Base-by-base conservation (phyloP, 1,284 basidiomycete genomes). In the Blastosporella zonata region DNA sequence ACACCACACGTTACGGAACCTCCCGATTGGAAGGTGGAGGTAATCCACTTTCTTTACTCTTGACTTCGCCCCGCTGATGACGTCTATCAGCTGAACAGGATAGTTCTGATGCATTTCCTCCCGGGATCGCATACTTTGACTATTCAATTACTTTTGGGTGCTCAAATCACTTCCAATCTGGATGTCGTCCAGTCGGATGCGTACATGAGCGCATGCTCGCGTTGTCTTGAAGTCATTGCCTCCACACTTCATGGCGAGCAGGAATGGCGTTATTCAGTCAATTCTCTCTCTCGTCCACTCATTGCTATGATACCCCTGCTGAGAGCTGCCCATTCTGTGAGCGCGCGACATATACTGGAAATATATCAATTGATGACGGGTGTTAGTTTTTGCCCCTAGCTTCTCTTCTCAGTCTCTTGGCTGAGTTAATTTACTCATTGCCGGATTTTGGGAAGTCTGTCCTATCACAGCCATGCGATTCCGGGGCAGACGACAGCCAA, bases 11-110 rank as follows among this genome's bases (percentile, higher is more conserved):
- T 36, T 13, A 48, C 71, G 21, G 63, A 68, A 37, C 63, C 67
- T 45, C 66, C 73, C 22, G 73, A 77, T 54, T 79, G 77, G 77
- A 75, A 71, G 49, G 67, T 70, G 22, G 77, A 84, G 71, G 87
- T 87, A 57, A 47, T 68, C 46, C 31, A 35, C 29, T 28, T 35
- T 18, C 2, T 37, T 29, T 10, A 10, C 6, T 43, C 29, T 38
- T 40, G 12, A 31, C 36, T 8, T 55, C 41, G 15, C 15, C 38
- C 29, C 44, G 21, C 43, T 38, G 21, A 43, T 39, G 2, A 33
- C 31, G 47, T 58, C 23, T 52, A 23, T 4, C 43, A 88, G 86
- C 63, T 87, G 39, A 78, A 75, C 53, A 72, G 75, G 39, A 68
- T 84, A 21, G 61, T 88, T 10, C 62, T 87, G 44, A 78, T 75